Evolutionary conservation across 176 grass and related monocot genomes (phyloP).

Genomic region (Aegilops umbellulata): DNA sequence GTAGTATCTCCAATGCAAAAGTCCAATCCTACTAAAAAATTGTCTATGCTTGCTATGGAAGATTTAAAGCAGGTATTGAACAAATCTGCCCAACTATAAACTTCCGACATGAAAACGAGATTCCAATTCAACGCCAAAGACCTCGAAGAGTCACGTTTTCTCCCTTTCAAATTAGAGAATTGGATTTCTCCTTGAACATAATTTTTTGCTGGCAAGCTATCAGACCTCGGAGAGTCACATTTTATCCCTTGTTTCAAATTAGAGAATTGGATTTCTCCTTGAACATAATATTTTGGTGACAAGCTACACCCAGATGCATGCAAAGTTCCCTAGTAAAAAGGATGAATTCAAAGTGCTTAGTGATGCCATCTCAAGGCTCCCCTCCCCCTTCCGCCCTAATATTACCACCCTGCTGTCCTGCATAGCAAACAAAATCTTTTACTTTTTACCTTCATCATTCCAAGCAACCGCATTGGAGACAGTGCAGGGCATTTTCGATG

Average conservation of each 20-base stretch:
- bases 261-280: not conserved
- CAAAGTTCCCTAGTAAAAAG: not conserved
- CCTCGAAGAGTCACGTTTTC: not conserved
- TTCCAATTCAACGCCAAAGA: not conserved
- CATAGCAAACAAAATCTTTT: not conserved
- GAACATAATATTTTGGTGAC: not conserved
- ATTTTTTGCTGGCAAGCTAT: not conserved
- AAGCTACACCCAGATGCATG: not conserved
- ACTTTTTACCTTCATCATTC: not conserved
- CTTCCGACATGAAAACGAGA: not conserved
- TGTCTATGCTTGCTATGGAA: not conserved
- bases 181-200: not conserved
- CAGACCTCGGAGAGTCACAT: not conserved
- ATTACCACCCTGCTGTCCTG: not conserved
- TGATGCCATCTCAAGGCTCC: not conserved
- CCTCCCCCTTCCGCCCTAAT: not conserved
- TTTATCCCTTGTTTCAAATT: not conserved
- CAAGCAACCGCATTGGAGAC: not conserved
- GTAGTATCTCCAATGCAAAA: not conserved
- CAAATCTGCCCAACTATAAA: not conserved
- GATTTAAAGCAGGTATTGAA: not conserved
- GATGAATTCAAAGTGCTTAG: not conserved
- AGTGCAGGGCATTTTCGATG: not conserved
- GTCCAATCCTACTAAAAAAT: not conserved
- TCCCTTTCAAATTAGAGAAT: not conserved